Evolutionary conservation across 139 green algal species (phyloP).

Genomic region (Ettlia oleoabundans): DNA sequence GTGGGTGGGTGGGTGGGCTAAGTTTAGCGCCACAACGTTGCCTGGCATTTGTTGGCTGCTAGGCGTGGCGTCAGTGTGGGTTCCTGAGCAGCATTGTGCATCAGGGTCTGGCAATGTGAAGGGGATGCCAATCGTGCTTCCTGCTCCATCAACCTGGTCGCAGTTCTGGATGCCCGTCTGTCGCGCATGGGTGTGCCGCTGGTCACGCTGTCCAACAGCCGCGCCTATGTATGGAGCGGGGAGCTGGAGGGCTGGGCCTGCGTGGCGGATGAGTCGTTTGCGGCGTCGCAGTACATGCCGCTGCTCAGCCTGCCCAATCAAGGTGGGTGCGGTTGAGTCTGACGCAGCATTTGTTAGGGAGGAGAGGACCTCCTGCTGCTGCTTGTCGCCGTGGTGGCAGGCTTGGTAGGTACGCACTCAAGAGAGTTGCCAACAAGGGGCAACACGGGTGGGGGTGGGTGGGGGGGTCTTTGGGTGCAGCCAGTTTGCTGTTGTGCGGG

Average conservation of each 20-base stretch:
- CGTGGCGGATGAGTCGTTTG: constrained; percentile 67
- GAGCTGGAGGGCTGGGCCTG: constrained; percentile 66
- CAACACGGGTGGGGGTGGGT: no score
- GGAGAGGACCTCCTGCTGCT: background rate
- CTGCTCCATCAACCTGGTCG: constrained; percentile 15
- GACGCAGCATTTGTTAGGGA: background rate
- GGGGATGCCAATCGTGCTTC: no score
- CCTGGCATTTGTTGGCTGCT: no score
- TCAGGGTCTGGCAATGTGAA: no score
- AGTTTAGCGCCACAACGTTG: no score
- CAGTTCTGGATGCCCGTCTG: constrained; percentile 49
- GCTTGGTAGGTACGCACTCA: no score
- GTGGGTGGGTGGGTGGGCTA: no score
- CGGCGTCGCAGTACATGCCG: constrained; percentile 49
- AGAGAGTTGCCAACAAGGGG: no score
- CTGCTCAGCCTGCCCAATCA: constrained; percentile 11
- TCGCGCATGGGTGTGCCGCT: constrained; percentile 55
- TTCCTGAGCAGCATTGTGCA: no score
- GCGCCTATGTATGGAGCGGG: constrained; percentile 64
- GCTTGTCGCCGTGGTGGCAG: background rate
- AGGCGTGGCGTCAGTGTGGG: no score
- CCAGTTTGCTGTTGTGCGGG: no score
- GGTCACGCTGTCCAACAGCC: constrained; percentile 61
- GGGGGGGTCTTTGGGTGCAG: no score
- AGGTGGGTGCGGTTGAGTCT: background rate